Percentiles rank a stretch among this genome's conserved stretches.
These are phyloP conservation scores for Mortierella sp. DNA, from an alignment of 371 early-diverging fungal genomes.

Conservation along the genomic window DNA sequence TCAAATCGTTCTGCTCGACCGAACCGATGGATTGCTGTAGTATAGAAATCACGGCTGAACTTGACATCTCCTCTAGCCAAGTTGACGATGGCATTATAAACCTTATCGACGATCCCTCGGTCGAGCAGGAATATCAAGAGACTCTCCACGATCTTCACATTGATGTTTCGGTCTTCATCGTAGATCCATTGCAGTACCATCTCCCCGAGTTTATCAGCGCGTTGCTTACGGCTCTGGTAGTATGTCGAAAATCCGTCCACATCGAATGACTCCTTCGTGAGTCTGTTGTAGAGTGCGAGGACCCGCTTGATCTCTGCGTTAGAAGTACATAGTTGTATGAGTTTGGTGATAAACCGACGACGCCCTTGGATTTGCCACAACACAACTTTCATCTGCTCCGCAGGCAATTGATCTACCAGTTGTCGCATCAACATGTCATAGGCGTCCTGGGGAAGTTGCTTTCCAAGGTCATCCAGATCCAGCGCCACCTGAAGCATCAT, in stretches of 20 bases:
- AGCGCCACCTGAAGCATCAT: constrained; percentile 54
- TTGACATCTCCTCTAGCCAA: constrained; percentile 17
- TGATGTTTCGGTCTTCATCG: constrained; percentile 9
- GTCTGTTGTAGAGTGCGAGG: constrained; percentile 24
- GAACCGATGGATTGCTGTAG: constrained; percentile 47
- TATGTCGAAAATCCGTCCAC: constrained; percentile 43
- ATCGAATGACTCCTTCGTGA: constrained; percentile 24
- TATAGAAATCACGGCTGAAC: constrained; percentile 36
- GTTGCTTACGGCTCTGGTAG: constrained; percentile 36
- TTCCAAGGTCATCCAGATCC: constrained; percentile 37
- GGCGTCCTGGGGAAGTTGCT: constrained; percentile 45
- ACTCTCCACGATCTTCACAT: constrained; percentile 20
- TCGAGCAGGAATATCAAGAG: constrained; percentile 39
- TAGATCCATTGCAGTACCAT: constrained; percentile 26
- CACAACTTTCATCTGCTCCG: constrained; percentile 33
- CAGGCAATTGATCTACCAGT: constrained; percentile 34
- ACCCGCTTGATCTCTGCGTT: constrained; percentile 42
- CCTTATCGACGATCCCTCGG: constrained; percentile 30
- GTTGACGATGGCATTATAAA: constrained; percentile 11
- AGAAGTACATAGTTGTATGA: constrained; percentile 32
- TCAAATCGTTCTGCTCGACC: constrained; percentile 36
- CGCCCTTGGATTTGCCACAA: constrained; percentile 47
- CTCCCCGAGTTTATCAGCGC: constrained; percentile 13
- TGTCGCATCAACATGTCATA: constrained; percentile 28
- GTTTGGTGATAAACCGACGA: constrained; percentile 40